Conservation (phyloP, 805 yeast genomes). For the Monosporozyma servazzii region DNA sequence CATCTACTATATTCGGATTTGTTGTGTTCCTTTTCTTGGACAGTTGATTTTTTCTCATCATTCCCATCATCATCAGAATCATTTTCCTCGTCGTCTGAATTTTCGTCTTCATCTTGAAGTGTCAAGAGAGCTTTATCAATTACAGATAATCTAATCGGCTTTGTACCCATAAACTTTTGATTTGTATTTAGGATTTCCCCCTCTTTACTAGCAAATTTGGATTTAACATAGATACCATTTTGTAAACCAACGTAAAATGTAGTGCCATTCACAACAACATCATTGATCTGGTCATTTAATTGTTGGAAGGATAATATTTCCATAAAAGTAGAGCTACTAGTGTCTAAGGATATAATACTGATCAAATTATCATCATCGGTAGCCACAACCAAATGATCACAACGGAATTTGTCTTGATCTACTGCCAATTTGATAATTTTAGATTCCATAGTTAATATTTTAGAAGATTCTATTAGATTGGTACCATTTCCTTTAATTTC, state of each 20-base stretch:
- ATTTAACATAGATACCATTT: constrained; percentile 72
- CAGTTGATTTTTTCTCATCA: neutral
- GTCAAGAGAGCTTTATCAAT: constrained; percentile 16
- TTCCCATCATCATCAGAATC: constrained; percentile 14
- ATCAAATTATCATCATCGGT: constrained; percentile 57
- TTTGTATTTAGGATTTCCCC: constrained; percentile 60
- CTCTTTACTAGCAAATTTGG: constrained; percentile 40
- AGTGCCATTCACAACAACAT: constrained; percentile 22
- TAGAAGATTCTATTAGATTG: constrained; percentile 56
- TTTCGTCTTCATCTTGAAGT: constrained; percentile 29
- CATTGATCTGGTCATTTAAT: constrained; percentile 43
- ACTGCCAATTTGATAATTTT: constrained; percentile 46
- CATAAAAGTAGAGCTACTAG: constrained; percentile 47
- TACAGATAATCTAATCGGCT: constrained; percentile 36
- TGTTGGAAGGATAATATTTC: constrained; percentile 58
- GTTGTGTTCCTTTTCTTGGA: neutral
- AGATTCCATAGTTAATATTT: constrained; percentile 44
- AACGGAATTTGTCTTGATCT: constrained; percentile 31
- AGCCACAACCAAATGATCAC: constrained; percentile 60
- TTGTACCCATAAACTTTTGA: constrained; percentile 65
- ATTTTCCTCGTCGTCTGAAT: constrained; percentile 13
- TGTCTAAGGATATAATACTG: constrained; percentile 45
- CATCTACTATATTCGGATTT: constrained; percentile 7
- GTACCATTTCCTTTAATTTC: constrained; percentile 43
- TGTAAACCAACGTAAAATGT: constrained; percentile 66